Base-by-base conservation (phyloP, 2,329 filamentous ascomycete species). In the Gaeumannomyces sp. region DNA sequence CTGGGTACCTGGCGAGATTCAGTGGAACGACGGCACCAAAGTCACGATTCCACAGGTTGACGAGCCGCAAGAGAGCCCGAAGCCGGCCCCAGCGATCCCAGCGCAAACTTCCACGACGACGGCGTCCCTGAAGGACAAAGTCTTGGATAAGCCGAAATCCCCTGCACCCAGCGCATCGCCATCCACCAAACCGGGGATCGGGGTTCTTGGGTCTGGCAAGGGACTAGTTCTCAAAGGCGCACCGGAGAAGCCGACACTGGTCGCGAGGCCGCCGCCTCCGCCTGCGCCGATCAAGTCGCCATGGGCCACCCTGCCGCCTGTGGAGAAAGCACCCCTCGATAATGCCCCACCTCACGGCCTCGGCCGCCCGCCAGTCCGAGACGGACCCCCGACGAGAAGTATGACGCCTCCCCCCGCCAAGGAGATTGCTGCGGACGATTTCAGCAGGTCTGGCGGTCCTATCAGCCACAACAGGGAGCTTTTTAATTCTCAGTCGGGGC, bases 351-450 rank as follows among this genome's bases (percentile, higher is more conserved):
- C 69, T 53, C 70, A 72, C 25, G 25, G 33, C 25, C 56, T 33
- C 1, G 28, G 88, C 92, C 68, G 74, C 80, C 14, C 81, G 65
- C 16, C 62, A 61, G 27, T 29, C 59, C 45, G 64, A 57, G 58
- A 67, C 66, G 6, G 64, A n/a, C 62, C 57, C 1, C 28, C 38
- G 19, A 80, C 82, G 65, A 87, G 88, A 67, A 79, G 79, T 64
- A 79, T 80, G 69, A 79, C 80, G 25, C 81, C 81, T 62, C 81
- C 81, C 25, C 80, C 81, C 27, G 83, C 89, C 0, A 92, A 92
- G 72, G 93, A 98, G 73, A 96, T 97, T 68, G 92, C 93, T 7
- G 91, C 93, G 0, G 95, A 98, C 75, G 94, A 97, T 69, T 98
- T 97, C 72, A 96, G 89, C 74, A 85, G 95, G 67, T 86, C 89